Evolutionary conservation across 73 alveolate species (phyloP), one percentile per base, ranked within the genome.

Genomic region (Stentor roeselii): DNA sequence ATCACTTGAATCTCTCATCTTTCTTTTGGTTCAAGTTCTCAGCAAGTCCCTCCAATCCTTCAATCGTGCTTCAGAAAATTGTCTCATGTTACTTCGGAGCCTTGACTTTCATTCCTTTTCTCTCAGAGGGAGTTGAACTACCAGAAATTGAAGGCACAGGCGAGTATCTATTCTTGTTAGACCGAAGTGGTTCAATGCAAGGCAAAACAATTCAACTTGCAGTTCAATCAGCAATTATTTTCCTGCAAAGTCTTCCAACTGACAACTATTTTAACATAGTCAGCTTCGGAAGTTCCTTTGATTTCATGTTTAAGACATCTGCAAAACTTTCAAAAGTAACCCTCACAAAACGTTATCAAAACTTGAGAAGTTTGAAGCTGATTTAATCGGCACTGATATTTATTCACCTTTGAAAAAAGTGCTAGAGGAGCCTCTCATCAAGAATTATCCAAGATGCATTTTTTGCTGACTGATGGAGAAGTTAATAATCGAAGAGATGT

Each of bases 141-240:
- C n/a, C n/a, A n/a, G n/a, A n/a, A n/a, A n/a, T n/a, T n/a, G n/a
- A n/a, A n/a, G n/a, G n/a, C n/a, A 78, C 3, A 38, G 86, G 87
- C n/a, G 92, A 83, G 86, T 89, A 41, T 61, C 60, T 89, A 39
- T 89, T 89, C 83, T 35, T 89, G 27, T 34, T 89, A 3, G 95
- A 89, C 41, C 59, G 92, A 87, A 86, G 92, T 75, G 90, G 92
- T 2, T 89, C 95, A 0, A 89, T 89, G 95, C 35, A 61, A 3
- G 95, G 95, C 1, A 6, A 39, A 4, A 36, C 50, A 27, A 39
- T 89, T 39, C 36, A 36, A 4, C 36, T 75, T 3, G 87, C 95
- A 3, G 36, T 35, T 3, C 86, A 89, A 42, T 89, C 95, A 21
- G 76, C 86, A 3, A 4, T 36, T 3, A 75, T 89, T 3, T 86